Evolutionary conservation across 306 rosid species (phyloP), one percentile per base, ranked within the genome.

Genomic region (Castanea sativa): DNA sequence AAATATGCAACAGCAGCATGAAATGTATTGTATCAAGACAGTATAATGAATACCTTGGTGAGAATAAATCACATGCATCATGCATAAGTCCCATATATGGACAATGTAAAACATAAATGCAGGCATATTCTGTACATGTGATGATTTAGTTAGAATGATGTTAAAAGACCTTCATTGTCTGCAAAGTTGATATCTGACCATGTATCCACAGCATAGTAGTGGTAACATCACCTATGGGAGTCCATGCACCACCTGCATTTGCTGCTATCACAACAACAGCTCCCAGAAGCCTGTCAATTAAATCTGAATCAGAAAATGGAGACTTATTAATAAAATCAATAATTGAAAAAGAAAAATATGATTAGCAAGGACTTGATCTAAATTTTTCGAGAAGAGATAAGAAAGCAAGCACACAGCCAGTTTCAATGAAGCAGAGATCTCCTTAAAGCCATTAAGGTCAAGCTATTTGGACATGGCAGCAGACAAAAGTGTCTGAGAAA

Each of bases 201-300:
- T 95, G 97, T 80, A 95, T 95, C 99, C 99, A 95, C 65, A 95
- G 86, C 99, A 95, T 95, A 29, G 97, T 95, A 33, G 98, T 95
- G 74, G 99, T 95, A 72, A 95, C 96, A 85, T 95, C 99, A 55
- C 99, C 99, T 35, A 95, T 95, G 55, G 99, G 99, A 38, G 98
- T 92, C 99, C 99, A 95, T 20, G 99, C 97, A 79, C 99, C 99
- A 76, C 99, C 99, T 15, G 99, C 91, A 79, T 95, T 95, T 86
- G 99, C 99, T 52, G 99, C 97, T 80, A 95, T 92, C 29, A 95
- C 99, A 57, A 94, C 91, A 69, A 92, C 98, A 84, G 87, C 99
- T 87, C 99, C 99, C 80, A 95, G 93, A 87, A 95, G 86, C 91
- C 98, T 95, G 92, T 79, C 84, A 86, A 73, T 20, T 75, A 70